These are phyloP conservation scores for Aschersonia sp. DNA, from an alignment of 2,329 filamentous ascomycete species.

Conservation along the genomic window DNA sequence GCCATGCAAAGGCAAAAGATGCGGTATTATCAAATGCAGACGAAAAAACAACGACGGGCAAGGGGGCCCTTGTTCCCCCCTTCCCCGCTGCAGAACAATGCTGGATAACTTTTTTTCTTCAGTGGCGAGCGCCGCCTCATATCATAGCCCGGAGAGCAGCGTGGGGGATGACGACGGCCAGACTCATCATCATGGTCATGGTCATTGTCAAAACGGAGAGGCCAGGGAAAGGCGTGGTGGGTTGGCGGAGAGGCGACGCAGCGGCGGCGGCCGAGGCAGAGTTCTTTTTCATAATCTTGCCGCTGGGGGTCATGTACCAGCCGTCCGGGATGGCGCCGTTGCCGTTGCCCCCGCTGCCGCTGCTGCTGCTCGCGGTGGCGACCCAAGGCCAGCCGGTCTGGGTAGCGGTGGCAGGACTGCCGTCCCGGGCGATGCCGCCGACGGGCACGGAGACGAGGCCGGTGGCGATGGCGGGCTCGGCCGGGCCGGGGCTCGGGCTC, in stretches of 20 bases:
- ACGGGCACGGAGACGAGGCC: slow-evolving; percentile 53
- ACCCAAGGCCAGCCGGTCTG: slow-evolving; percentile 59
- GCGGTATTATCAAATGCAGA: too few species aligned
- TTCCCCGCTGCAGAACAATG: too few species aligned
- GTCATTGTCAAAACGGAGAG: slow-evolving; percentile 11
- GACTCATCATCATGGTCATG: slow-evolving; percentile 2
- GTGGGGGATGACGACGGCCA: too few species aligned
- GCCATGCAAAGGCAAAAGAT: too few species aligned
- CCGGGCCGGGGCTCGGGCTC: slow-evolving; percentile 39
- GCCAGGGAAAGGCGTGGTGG: slow-evolving; percentile 5
- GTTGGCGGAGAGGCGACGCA: background rate
- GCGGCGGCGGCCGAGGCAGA: slow-evolving; percentile 22
- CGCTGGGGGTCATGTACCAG: slow-evolving; percentile 65
- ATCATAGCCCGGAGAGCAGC: too few species aligned
- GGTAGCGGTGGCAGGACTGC: slow-evolving; percentile 33
- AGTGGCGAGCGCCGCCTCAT: too few species aligned
- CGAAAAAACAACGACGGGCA: too few species aligned
- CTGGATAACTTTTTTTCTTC: too few species aligned
- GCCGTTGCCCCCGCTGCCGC: slow-evolving; percentile 4
- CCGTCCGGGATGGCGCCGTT: slow-evolving; percentile 52
- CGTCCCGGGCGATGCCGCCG: slow-evolving; percentile 49
- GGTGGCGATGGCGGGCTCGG: slow-evolving; percentile 39
- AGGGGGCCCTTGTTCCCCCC: too few species aligned
- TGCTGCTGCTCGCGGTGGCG: slow-evolving; percentile 33
- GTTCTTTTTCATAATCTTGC: slow-evolving; percentile 60